Percentiles rank a stretch among this genome's conserved stretches.
phyloP scores from a whole-genome alignment of 352 stramenopile species.

The Pythium apleroticum region DNA sequence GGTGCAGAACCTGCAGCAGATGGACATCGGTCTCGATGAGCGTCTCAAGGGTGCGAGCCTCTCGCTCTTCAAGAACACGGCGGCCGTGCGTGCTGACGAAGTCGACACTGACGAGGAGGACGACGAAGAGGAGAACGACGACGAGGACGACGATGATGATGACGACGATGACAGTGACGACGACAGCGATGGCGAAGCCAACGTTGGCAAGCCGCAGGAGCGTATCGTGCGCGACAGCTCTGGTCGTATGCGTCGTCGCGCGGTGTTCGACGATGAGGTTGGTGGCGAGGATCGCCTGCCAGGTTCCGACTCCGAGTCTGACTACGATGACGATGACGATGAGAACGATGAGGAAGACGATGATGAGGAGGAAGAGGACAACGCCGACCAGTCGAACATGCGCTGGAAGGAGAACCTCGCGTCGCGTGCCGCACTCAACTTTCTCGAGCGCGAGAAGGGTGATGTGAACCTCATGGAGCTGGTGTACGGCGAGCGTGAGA shows the following conservation, averaged over 20 bases:
- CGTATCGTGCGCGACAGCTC: constrained; percentile 64
- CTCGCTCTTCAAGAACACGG: constrained; percentile 94
- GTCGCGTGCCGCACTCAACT: constrained; percentile 82
- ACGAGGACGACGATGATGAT: constrained; percentile 51
- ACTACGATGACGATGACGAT: constrained; percentile 51
- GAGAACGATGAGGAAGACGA: constrained; percentile 45
- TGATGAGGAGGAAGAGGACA: constrained; percentile 32
- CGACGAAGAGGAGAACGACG: constrained; percentile 49
- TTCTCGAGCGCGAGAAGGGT: constrained; percentile 75
- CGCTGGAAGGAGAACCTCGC: constrained; percentile 88
- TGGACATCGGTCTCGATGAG: constrained; percentile 92
- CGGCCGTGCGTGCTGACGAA: constrained; percentile 81
- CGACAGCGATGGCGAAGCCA: constrained; percentile 42
- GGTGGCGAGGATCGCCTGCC: constrained; percentile 28
- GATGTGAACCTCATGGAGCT: constrained; percentile 91
- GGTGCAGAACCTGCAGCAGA: constrained; percentile 94
- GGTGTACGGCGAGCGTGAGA: constrained; percentile 86
- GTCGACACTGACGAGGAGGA: constrained; percentile 59
- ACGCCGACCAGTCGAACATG: constrained; percentile 66
- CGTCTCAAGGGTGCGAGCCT: constrained; percentile 93
- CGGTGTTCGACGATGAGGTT: constrained; percentile 74
- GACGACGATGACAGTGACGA: constrained; percentile 48
- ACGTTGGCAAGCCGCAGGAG: constrained; percentile 63
- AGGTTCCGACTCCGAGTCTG: constrained; percentile 40
- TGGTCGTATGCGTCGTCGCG: constrained; percentile 72